Base-by-base conservation (phyloP, 192 early-diverging fungal species). In the Podila verticillata region DNA sequence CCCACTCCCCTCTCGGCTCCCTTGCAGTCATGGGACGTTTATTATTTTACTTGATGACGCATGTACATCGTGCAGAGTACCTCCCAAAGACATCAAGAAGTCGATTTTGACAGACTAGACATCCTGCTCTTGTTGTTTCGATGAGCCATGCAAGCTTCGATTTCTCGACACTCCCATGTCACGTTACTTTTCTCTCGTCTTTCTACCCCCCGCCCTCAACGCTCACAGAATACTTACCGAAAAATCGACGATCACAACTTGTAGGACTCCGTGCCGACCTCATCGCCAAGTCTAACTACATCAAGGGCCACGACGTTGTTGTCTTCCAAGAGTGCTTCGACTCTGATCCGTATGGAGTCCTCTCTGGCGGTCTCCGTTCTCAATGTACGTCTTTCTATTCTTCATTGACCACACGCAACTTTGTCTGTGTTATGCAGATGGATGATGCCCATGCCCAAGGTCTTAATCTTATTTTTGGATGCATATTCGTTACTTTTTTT, bases 291-390 rank as follows among this genome's bases (percentile, higher is more conserved):
- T 24, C 58, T 17, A 12, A 60, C 13, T 60, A 30, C 29, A 30
- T 60, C 58, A 60, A 60, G 30, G 58, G 58, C 19, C 58, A 60
- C 15, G 58, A 60, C 29, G 58, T 60, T 13, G 10, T 60, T 12
- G 29, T 60, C 28, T 31, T 60, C 15, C 58, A 60, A 32, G 58
- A 60, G 26, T 24, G 24, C 30, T 60, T 60, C 29, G 58, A 60
- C 10, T 26, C 58, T 17, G 58, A 60, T 32, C 58, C 58, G 0
- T 60, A 10, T 13, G 26, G 28, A 2, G 26, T 60, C 24, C 30
- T 60, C 28, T 19, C 15, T 9, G 22, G 17, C 17, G 26, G 29
- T 2, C 10, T 60, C 26, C 22, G 29, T 30, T 60, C 58, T 5
- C 58, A 60, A 32, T 60, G 58, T 60, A 60, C 7, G 29, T 60